These are phyloP conservation scores for Singerocomus inundabilis DNA, from an alignment of 1,284 basidiomycete genomes.

Conservation along the genomic window DNA sequence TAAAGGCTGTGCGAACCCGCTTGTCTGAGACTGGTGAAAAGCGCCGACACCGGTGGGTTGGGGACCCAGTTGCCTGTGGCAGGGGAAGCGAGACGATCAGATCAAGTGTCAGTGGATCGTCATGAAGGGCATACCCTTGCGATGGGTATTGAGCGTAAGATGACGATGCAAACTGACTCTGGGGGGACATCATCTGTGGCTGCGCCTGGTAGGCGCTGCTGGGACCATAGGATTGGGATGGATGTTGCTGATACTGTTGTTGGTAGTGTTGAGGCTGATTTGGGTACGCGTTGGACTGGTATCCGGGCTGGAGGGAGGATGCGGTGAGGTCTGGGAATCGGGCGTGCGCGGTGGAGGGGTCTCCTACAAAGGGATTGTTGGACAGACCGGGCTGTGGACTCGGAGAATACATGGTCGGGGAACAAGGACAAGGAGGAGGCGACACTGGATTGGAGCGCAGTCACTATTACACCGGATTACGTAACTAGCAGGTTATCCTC, in stretches of 20 bases:
- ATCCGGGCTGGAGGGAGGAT: conserved; percentile 27
- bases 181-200: conserved; percentile 19
- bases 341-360: conserved; percentile 43
- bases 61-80: conserved; percentile 19
- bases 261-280: conserved; percentile 34
- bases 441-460: no score
- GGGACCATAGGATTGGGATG: conserved; percentile 12
- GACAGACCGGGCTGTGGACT: conserved; percentile 32
- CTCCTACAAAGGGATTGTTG: conserved; percentile 58
- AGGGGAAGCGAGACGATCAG: neutral
- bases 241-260: conserved; percentile 25
- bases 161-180: conserved; percentile 22
- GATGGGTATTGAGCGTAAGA: conserved; percentile 24
- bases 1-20: conserved; percentile 31
- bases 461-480: conserved; percentile 18
- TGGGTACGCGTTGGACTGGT: conserved; percentile 27
- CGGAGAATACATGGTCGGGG: conserved; percentile 36
- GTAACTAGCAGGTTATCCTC: conserved; percentile 26
- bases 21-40: conserved; percentile 27
- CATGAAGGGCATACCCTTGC: conserved; percentile 15
- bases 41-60: conserved; percentile 25
- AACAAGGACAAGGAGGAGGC: neutral
- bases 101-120: neutral
- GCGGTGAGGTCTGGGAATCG: conserved; percentile 54
- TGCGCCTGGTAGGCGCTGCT: conserved; percentile 15